A percentile compares a stretch with the other conserved stretches of the same genome.
phyloP scores from a whole-genome alignment of 768 basidiomycete genomes.

The Mycena olivaceomarginata region DNA sequence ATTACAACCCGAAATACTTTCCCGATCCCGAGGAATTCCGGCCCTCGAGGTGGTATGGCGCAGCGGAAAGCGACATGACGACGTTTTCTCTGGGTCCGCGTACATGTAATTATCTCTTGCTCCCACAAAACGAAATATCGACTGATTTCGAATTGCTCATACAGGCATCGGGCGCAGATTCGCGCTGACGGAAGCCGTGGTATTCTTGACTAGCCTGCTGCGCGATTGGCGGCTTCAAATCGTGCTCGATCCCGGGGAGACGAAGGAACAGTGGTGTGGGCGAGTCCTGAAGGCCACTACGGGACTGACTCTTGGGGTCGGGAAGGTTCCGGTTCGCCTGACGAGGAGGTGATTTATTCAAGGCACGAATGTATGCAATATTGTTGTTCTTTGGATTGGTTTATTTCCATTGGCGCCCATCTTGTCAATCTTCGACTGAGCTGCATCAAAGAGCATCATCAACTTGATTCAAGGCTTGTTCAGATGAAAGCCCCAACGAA shows the following conservation, averaged over 20 bases:
- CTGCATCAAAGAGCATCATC: too few species aligned
- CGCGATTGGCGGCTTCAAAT: constrained; percentile 18
- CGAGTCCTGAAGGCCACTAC: constrained; percentile 7
- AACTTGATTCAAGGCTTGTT: too few species aligned
- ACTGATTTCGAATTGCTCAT: background rate
- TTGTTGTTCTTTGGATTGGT: too few species aligned
- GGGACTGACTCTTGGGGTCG: constrained; percentile 13
- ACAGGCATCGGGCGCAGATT: constrained; percentile 11
- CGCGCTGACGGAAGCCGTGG: background rate
- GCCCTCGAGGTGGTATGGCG: constrained; percentile 61
- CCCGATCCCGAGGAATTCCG: constrained; percentile 58
- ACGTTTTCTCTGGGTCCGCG: constrained; percentile 23
- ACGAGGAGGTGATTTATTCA: background rate
- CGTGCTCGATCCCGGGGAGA: constrained; percentile 16
- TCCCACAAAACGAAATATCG: background rate
- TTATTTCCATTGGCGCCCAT: too few species aligned
- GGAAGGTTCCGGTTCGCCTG: constrained; percentile 7
- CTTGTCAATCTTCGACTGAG: too few species aligned
- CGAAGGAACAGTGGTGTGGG: background rate
- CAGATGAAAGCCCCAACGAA: too few species aligned
- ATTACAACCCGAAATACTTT: constrained; percentile 60
- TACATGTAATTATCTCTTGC: background rate
- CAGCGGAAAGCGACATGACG: constrained; percentile 12
- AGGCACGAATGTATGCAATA: too few species aligned
- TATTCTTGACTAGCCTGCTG: background rate